Base-by-base conservation (phyloP, 495 filamentous ascomycete species). In the Pseudotulostoma volvatum region DNA sequence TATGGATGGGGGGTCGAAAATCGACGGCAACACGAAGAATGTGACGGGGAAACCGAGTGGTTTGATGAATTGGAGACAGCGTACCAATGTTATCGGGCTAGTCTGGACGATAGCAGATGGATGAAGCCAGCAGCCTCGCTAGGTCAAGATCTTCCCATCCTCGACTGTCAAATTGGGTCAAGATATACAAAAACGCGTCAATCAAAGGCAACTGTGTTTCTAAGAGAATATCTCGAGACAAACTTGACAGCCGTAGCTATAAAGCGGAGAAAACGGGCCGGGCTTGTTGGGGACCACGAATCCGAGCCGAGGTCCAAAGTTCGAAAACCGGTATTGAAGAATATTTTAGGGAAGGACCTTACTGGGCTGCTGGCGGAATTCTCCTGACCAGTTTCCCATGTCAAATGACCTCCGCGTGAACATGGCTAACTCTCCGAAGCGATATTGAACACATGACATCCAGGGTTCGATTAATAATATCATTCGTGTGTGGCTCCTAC, bases 81-180 rank as follows among this genome's bases (percentile, higher is more conserved):
- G 9, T 49, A 47, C 31, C 39, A 37, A 33, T 44, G 25, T 13
- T 55, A 55, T 34, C 31, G 42, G 17, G 30, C 18, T 0, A 48
- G 31, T 32, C 15, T 45, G 4, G n/a, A n/a, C n/a, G n/a, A 39
- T 18, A 17, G 21, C 9, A 9, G 33, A 37, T 17, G 33, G 34
- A 5, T 30, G 31, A 11, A 9, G n/a, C 19, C 34, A 17, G 15
- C 30, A 17, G 28, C 36, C 15, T 33, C 34, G 11, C 7, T 42
- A 23, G 28, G 19, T 34, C 8, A 28, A 28, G 23, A 28, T 28
- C 35, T 33, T 16, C 51, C 48, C 13, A 40, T 52, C 15, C 39
- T 56, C 11, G 47, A 48, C 31, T 52, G 50, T 16, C 48, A 52
- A 31, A 32, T 57, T 20, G 52, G 52, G 3, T 33, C 23, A 28